Evolutionary conservation across 176 grass and related monocot species (phyloP).

Genomic region (Poa pratensis): DNA sequence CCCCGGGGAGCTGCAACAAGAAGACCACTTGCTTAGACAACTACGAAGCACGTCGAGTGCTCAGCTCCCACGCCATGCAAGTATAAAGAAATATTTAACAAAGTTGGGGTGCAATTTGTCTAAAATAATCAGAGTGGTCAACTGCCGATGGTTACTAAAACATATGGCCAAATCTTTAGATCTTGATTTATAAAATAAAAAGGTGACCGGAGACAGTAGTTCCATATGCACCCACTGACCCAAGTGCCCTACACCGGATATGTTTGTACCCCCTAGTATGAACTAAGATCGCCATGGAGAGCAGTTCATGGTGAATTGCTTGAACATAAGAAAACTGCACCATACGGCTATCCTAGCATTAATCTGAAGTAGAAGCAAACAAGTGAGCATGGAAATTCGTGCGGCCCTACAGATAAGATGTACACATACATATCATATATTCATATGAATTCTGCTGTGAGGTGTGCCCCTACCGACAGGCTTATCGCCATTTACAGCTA

Average conservation of each 20-base stretch:
- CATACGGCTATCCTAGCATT: not conserved
- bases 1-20: conserved; percentile 77
- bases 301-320: not conserved
- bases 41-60: not conserved
- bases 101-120: too few relatives aligned
- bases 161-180: not conserved
- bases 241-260: not conserved
- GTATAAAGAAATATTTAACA: not conserved
- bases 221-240: not conserved
- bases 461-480: not conserved
- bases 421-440: not conserved
- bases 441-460: not conserved
- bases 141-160: not conserved
- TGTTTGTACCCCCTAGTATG: not conserved
- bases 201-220: not conserved
- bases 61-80: not conserved
- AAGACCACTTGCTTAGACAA: conserved; percentile 33
- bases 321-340: not conserved
- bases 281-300: not conserved
- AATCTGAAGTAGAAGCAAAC: not conserved
- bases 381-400: not conserved
- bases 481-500: not conserved
- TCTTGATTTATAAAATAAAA: not conserved
- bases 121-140: too few relatives aligned
- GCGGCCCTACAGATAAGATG: not conserved